Percentiles rank a stretch among this genome's conserved stretches.
Evolutionary conservation across 371 early-diverging fungal species (phyloP).

Genomic region (Rhizopus arrhizus): DNA sequence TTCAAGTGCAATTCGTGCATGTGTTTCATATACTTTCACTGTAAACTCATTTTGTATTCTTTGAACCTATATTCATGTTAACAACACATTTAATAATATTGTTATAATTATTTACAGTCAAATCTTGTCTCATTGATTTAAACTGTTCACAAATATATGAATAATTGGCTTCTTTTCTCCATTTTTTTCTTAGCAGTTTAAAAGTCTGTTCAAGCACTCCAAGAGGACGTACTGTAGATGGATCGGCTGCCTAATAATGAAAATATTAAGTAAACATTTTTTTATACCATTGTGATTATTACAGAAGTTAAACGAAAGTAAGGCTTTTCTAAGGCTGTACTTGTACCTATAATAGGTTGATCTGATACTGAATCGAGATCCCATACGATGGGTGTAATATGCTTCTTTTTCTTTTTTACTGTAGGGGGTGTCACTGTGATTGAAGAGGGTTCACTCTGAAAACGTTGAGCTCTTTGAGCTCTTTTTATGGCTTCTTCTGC

Average conservation of each 20-base stretch:
- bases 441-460: conserved; percentile 16
- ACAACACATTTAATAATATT: background rate
- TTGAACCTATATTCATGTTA: conserved; percentile 67
- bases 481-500: conserved; percentile 18
- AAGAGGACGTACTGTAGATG: conserved; percentile 86
- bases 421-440: background rate
- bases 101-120: conserved; percentile 65
- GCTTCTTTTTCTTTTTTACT: conserved; percentile 5
- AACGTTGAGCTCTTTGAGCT: conserved; percentile 26
- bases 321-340: conserved; percentile 75
- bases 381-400: conserved; percentile 16
- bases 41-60: conserved; percentile 90
- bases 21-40: conserved; percentile 90
- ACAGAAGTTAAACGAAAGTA: conserved; percentile 88
- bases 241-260: conserved; percentile 78
- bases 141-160: conserved; percentile 90
- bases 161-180: conserved; percentile 82
- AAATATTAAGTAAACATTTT: background rate
- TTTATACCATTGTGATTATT: conserved; percentile 7
- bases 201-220: conserved; percentile 73
- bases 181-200: conserved; percentile 73
- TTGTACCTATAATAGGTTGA: conserved; percentile 84
- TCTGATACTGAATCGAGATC: conserved; percentile 4
- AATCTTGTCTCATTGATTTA: conserved; percentile 76
- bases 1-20: conserved; percentile 94